Conservation (phyloP, 2,329 filamentous ascomycete species). For the Xylaria sp. region DNA sequence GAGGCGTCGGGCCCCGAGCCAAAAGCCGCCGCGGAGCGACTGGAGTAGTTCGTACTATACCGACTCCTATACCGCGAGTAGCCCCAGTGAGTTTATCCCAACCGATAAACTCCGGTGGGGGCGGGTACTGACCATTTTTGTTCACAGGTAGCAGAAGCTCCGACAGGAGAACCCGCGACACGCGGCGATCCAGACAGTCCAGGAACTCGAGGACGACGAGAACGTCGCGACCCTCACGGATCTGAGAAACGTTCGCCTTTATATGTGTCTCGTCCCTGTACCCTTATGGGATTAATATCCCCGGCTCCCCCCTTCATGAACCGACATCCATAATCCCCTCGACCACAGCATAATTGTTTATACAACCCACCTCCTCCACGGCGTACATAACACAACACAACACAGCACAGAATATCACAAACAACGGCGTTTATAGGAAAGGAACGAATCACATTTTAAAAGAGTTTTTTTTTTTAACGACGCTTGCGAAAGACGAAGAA, state of each 20-base stretch:
- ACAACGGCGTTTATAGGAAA: conserved; percentile 31
- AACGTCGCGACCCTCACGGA: conserved; percentile 31
- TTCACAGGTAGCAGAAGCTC: conserved; percentile 50
- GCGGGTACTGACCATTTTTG: conserved; percentile 32
- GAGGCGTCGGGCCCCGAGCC: conserved; percentile 48
- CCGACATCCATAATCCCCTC: conserved; percentile 11
- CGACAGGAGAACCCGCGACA: conserved; percentile 45
- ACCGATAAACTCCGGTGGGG: conserved; percentile 29
- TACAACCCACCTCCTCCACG: conserved; percentile 2
- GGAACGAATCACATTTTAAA: conserved; percentile 3
- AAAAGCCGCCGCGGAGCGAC: conserved; percentile 46
- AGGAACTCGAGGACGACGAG: conserved; percentile 33
- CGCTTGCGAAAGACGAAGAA: neutral
- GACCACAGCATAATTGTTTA: conserved; percentile 1
- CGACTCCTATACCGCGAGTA: conserved; percentile 55
- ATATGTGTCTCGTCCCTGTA: conserved; percentile 9
- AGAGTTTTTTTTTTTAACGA: conserved; percentile 5
- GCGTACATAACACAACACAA: conserved; percentile 14
- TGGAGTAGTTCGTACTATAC: conserved; percentile 56
- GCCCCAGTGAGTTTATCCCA: conserved; percentile 52
- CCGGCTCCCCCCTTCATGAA: conserved; percentile 9
- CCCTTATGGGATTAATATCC: conserved; percentile 3
- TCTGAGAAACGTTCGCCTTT: conserved; percentile 12
- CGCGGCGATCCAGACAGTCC: conserved; percentile 36
- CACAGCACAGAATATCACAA: conserved; percentile 12